Conservation (phyloP, 345 rosid genomes). For the Carallia pectinifolia region DNA sequence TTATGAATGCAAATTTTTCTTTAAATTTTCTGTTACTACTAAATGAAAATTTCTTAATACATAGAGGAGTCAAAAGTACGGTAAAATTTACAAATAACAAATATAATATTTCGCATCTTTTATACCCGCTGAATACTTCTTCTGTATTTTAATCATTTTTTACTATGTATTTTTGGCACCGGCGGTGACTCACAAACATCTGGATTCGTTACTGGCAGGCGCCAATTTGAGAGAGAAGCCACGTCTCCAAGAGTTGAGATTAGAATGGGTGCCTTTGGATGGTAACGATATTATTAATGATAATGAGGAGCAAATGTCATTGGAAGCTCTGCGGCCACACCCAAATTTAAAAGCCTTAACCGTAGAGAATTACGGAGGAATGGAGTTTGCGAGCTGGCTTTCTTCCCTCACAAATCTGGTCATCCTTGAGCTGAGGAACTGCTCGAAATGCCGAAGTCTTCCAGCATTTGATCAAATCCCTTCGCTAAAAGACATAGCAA, state of each 20-base stretch:
- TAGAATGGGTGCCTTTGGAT: not conserved
- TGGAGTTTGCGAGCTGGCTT: constrained; percentile 12
- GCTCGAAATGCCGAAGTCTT: constrained; percentile 7
- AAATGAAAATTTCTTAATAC: too few species aligned
- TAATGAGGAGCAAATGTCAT: not conserved
- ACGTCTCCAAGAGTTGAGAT: constrained; percentile 3
- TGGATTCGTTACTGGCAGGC: too few species aligned
- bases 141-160: too few species aligned
- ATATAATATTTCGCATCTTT: too few species aligned
- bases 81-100: too few species aligned
- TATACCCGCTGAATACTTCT: too few species aligned
- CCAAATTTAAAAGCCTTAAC: too few species aligned
- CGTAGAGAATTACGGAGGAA: constrained; percentile 17
- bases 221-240: constrained; percentile 19
- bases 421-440: not conserved
- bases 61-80: too few species aligned
- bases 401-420: constrained; percentile 7
- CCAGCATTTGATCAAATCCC: constrained; percentile 13
- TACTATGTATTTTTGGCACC: too few species aligned
- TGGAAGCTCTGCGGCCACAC: constrained; percentile 18
- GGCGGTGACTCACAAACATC: too few species aligned
- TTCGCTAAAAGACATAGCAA: not conserved
- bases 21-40: too few species aligned
- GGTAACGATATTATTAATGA: not conserved
- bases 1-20: too few species aligned